Evolutionary conservation across 306 rosid species (phyloP).

Genomic region (Datisca glomerata): DNA sequence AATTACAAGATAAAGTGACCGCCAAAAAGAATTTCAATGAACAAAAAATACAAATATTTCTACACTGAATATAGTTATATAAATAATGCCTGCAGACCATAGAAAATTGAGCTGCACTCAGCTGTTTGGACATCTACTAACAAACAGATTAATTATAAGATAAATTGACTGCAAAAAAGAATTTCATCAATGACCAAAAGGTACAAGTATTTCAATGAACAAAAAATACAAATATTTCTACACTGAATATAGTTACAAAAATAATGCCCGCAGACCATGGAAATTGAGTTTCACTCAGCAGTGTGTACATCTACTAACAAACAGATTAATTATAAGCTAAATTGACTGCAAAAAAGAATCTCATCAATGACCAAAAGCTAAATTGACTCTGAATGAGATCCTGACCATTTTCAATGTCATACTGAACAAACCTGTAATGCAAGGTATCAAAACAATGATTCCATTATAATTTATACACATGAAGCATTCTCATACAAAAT

Average conservation of each 20-base stretch:
- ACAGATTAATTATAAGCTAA: background rate
- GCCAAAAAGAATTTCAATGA: no score
- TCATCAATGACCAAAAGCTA: conserved; percentile 25
- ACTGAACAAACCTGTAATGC: conserved; percentile 11
- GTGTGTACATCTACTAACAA: no score
- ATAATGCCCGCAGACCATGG: no score
- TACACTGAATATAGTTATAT: no score
- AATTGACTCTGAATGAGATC: background rate
- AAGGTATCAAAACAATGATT: conserved; percentile 26
- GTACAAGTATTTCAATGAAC: no score
- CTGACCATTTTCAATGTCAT: no score
- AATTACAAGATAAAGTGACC: background rate
- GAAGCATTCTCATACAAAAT: conserved; percentile 46
- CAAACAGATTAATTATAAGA: background rate
- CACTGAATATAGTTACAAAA: no score
- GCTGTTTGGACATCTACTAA: background rate
- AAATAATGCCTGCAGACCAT: no score
- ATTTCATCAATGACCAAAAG: conserved; percentile 28
- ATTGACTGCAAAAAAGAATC: background rate
- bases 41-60: no score
- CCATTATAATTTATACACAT: conserved; percentile 50
- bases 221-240: no score
- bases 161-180: background rate
- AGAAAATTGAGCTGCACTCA: background rate
- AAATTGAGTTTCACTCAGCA: background rate